Base-by-base conservation (phyloP, 495 filamentous ascomycete species). In the Aspergillus carlsbadensis region DNA sequence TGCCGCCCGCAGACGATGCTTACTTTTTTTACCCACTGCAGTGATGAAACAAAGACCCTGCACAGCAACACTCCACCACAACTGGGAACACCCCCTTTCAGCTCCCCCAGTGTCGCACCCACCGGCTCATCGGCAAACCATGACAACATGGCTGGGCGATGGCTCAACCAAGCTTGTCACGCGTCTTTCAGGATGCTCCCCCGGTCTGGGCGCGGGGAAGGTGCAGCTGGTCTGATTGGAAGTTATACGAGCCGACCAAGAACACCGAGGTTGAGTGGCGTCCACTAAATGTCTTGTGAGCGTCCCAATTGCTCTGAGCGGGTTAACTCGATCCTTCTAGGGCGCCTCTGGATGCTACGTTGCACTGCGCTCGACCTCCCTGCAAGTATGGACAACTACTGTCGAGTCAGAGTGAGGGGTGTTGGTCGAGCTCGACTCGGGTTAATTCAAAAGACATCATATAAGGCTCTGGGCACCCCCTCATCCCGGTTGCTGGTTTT, bases 211-310 rank as follows among this genome's bases (percentile, higher is more conserved):
- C 46, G 46, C 31, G 42, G 42, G 46, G 46, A 49, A 49, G 18
- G 15, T 36, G 1, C 5, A 1, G 17, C 1, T 0, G 7, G 15
- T 14, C 8, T 49, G 46, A 49, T 37, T 49, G 33, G 46, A 35
- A 14, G 6, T 13, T n/a, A 36, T 37, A 13, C 15, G 18, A 31
- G 31, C 46, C 35, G n/a, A 10, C 54, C 54, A 56, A 56, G 54
- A 42, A 37, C 34, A 7, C 17, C 21, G n/a, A 14, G 15, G 36
- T n/a, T 43, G 29, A 8, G 54, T 56, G 54, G 54, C 45, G 54
- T 35, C 54, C 15, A 40, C 42, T 56, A 56, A 47, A 56, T 40
- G 36, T 42, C 54, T 49, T 47, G 44, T 29, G 54, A 49, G 45
- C 44, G 15, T 41, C 17, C 17, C 13, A 17, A 35, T 41, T 53